Base-by-base conservation (phyloP, 2,329 filamentous ascomycete species). In the Venturia oleaginea region DNA sequence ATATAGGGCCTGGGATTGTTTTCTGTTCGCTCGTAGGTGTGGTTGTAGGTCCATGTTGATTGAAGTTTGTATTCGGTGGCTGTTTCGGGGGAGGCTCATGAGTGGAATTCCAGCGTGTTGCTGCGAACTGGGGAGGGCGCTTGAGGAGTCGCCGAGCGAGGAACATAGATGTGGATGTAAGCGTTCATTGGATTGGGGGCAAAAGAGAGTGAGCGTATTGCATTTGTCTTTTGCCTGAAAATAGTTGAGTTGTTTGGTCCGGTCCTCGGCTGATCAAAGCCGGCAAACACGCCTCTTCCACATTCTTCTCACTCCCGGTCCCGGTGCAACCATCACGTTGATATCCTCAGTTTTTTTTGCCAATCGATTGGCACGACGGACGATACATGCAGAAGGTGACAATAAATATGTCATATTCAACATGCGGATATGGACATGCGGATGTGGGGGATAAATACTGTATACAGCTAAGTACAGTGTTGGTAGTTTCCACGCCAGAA, bases 1-100 rank as follows among this genome's bases (percentile, higher is more conserved):
- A 65, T 22, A 46, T 60, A 7, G 64, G 64, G 24, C 64, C 64
- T 42, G 64, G 64, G 27, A 65, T 63, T 15, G 55, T 60, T 5
- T 61, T 64, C 54, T 19, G 61, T n/a, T 60, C 22, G 34, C 40
- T 40, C 7, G 34, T 38, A 22, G 40, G 59, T 11, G 59, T 38
- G 34, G 30, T 22, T 37, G 34, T 38, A 10, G 59, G 34, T 43
- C 13, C 40, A 43, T 60, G 59, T 10, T 57, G 51, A 7, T 15
- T 57, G 27, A 57, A 57, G 51, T 34, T 34, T 57, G 59, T 60
- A 37, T 27, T 60, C 15, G 37, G 17, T 17, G 34, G 40, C 37
- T 40, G 22, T 15, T 40, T 60, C 0, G 57, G 30, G 11, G 34
- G 34, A 30, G 34, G 34, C 15, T 60, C 22, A 60, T 30, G 37